Evolutionary conservation across 129 eudicot species (phyloP), one percentile per base, ranked within the genome.

Genomic region (Flaveria bidentis): DNA sequence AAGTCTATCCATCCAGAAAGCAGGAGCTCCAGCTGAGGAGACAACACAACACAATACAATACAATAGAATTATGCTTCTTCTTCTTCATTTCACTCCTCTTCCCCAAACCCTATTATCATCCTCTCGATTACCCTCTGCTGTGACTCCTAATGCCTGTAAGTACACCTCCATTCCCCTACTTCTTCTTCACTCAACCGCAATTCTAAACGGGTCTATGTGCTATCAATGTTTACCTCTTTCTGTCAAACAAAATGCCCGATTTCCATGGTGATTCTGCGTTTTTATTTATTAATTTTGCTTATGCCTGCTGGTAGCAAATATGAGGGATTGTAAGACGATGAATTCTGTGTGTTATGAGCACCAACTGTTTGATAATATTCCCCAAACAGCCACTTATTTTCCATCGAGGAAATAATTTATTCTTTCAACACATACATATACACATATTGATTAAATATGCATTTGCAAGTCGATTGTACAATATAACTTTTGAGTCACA

Each of bases 321-420:
- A 30, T 30, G 36, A 30, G 36, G 36, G 4, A 30, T 30, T 30
- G 36, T 30, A 30, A 30, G 36, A 30, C 5, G n/a, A 7, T 60
- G 9, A 33, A 7, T 56, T 9, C 26, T 56, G 13, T 56, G 28
- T 28, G 13, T 26, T 61, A 61, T 30, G 69, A 30, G 11, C 69
- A 30, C 69, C 23, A 63, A 63, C 22, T 63, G 46, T 63, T 63
- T 63, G 69, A 30, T 30, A 7, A 63, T 28, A 63, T 63, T 63
- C 69, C 69, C 46, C 44, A 26, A 14, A 0, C 65, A 58, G 15
- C 30, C 2, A 58, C 39, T 7, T 22, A 0, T 9, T 9, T 56
- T 20, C 30, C 3, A 3, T 16, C 3, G 28, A 17, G 26, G 61
- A 18, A 18, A 18, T 12, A 55, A 18, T 2, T 1, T 28, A 0